Percentiles rank a stretch among this genome's conserved stretches.
Conservation (phyloP, 768 basidiomycete species). For the Mycena vulgaris region DNA sequence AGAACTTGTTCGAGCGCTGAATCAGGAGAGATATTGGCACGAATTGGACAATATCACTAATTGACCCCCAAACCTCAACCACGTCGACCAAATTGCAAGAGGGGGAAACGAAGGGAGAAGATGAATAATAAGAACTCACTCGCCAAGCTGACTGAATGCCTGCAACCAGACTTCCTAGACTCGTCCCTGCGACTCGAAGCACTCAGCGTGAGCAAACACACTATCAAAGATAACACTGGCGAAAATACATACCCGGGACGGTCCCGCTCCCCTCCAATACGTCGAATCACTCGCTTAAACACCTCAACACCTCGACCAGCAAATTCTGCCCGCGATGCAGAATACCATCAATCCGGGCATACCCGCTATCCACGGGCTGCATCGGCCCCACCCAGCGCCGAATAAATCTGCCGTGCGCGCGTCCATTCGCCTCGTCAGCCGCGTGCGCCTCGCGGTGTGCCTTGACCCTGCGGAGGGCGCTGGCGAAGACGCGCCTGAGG, state of each 20-base stretch:
- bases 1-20: conserved; percentile 71
- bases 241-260: conserved; percentile 65
- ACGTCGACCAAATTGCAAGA: too few relatives aligned
- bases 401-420: conserved; percentile 34
- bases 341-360: conserved; percentile 38
- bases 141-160: conserved; percentile 62
- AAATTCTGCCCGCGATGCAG: conserved; percentile 64
- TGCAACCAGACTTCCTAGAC: conserved; percentile 56
- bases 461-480: conserved; percentile 17
- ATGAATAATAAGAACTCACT: conserved; percentile 49
- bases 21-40: background rate
- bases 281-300: conserved; percentile 71
- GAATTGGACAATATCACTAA: too few relatives aligned
- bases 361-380: conserved; percentile 39
- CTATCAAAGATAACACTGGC: too few relatives aligned
- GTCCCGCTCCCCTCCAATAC: conserved; percentile 70
- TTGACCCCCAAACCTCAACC: too few relatives aligned
- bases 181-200: conserved; percentile 39
- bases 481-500: conserved; percentile 40
- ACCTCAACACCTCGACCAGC: conserved; percentile 69
- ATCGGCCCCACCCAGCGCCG: conserved; percentile 54
- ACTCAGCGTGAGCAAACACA: too few relatives aligned
- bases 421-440: too few relatives aligned
- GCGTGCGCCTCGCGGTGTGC: background rate
- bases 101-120: background rate